These are phyloP conservation scores for Phaeolepiota aurea DNA, from an alignment of 768 basidiomycete species.

Conservation along the genomic window DNA sequence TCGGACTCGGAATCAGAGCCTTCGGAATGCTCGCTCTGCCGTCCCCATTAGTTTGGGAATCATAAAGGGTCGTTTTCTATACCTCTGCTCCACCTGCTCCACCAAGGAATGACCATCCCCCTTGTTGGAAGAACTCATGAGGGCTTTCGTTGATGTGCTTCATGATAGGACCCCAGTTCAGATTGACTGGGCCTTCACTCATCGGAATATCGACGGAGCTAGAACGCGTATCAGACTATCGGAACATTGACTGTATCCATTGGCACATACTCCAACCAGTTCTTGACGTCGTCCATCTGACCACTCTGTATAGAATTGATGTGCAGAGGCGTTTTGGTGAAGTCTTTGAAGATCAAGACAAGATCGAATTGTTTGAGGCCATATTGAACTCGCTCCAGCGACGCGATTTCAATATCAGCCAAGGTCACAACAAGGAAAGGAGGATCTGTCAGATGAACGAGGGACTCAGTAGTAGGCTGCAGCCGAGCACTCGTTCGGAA, in stretches of 20 bases:
- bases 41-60: too few relatives aligned
- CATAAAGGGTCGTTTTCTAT: neutral
- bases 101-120: conserved; percentile 92
- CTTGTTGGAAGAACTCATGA: conserved; percentile 89
- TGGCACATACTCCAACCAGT: conserved; percentile 88
- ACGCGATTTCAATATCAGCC: conserved; percentile 92
- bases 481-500: conserved; percentile 91
- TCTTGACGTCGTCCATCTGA: conserved; percentile 95
- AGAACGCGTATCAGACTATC: conserved; percentile 6
- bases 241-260: neutral
- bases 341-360: conserved; percentile 95
- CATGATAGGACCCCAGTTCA: conserved; percentile 98
- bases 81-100: conserved; percentile 66
- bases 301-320: conserved; percentile 92
- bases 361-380: conserved; percentile 95
- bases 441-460: conserved; percentile 90
- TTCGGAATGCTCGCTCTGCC: conserved; percentile 32
- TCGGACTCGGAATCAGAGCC: conserved; percentile 43
- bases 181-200: conserved; percentile 92
- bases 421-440: conserved; percentile 96
- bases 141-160: conserved; percentile 97
- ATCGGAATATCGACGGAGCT: conserved; percentile 97
- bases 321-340: conserved; percentile 84
- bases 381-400: conserved; percentile 94
- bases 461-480: conserved; percentile 93